Percentiles rank a stretch among this genome's conserved stretches.
Evolutionary conservation across 2,329 filamentous ascomycete species (phyloP).

Genomic region (Fusarium austroafricanum): DNA sequence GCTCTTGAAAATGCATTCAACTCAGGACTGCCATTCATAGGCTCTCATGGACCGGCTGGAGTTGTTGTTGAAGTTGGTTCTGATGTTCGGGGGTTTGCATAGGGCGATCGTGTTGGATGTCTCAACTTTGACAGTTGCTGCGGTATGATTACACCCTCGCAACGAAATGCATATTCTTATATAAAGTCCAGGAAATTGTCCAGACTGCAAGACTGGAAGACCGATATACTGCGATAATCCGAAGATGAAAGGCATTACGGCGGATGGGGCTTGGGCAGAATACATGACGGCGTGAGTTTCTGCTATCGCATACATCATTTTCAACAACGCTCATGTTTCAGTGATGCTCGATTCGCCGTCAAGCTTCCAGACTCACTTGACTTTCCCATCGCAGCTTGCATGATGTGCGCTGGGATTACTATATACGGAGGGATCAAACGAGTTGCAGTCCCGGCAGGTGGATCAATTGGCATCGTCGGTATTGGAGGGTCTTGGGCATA

Average conservation of each 20-base stretch:
- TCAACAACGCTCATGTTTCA: too few relatives aligned
- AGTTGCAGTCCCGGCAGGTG: conserved; percentile 1
- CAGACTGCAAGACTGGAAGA: background rate
- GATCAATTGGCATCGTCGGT: conserved; percentile 4
- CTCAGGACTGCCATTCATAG: background rate
- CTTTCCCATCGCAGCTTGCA: background rate
- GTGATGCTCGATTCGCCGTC: background rate
- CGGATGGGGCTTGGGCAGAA: conserved; percentile 13
- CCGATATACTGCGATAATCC: background rate
- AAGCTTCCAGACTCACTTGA: background rate
- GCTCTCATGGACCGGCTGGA: conserved; percentile 2
- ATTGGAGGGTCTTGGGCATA: conserved; percentile 11
- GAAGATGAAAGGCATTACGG: background rate
- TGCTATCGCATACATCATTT: too few relatives aligned
- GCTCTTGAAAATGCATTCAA: background rate
- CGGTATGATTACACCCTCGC: accelerated
- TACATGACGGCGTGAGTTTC: conserved; percentile 14
- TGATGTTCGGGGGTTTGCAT: background rate
- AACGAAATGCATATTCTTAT: background rate
- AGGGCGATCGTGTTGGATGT: conserved; percentile 5
- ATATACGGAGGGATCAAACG: conserved; percentile 5
- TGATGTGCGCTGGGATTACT: conserved; percentile 10
- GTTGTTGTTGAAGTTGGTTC: conserved; percentile 1
- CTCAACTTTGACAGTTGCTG: conserved; percentile 23
- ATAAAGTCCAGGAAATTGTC: background rate